Base-by-base conservation (phyloP, 1,284 basidiomycete genomes). In the Trichosporon sp. region DNA sequence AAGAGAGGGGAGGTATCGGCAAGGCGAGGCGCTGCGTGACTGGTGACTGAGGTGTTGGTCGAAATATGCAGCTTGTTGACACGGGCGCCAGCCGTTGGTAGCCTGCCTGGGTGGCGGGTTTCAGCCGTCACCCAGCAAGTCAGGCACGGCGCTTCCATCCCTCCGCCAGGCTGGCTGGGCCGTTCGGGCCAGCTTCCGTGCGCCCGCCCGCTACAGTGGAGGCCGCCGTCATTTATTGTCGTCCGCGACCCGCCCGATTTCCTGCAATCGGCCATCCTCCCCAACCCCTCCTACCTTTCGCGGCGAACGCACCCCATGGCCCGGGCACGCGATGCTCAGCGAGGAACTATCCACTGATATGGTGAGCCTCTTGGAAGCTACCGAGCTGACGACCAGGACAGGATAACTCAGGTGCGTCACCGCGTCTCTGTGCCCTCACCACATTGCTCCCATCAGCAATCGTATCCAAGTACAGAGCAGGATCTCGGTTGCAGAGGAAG, bases 301-400 rank as follows among this genome's bases (percentile, higher is more conserved):
- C 56, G 56, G 56, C 56, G 27, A 60, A 60, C 56, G 56, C 56
- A 60, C 56, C 56, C 56, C 56, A 73, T 73, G 72, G 68, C 72
- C 70, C 64, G 72, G 65, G 73, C 72, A 68, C 76, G 79, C 70
- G 67, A 82, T 82, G 80, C 79, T 81, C 76, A 78, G 75, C 77
- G 79, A 78, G 76, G 80, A 82, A 78, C 75, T 82, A 76, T 82
- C 80, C 75, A 78, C 79, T 79, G 80, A 82, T 74, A 82, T 82
- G 80, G 80, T 78, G 67, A 47, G 78, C 75, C 23, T 31, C 31
- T 21, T 15, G n/a, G 27, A 12, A 25, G 7, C 15, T 2, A 0
- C n/a, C n/a, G 2, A 29, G 65, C 67, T 73, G 66, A 73, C 69
- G 18, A n/a, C 7, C 64, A 81, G 80, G 80, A 82, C 80, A 80